phyloP scores from a whole-genome alignment of 768 basidiomycete species.

The Mycena metata region DNA sequence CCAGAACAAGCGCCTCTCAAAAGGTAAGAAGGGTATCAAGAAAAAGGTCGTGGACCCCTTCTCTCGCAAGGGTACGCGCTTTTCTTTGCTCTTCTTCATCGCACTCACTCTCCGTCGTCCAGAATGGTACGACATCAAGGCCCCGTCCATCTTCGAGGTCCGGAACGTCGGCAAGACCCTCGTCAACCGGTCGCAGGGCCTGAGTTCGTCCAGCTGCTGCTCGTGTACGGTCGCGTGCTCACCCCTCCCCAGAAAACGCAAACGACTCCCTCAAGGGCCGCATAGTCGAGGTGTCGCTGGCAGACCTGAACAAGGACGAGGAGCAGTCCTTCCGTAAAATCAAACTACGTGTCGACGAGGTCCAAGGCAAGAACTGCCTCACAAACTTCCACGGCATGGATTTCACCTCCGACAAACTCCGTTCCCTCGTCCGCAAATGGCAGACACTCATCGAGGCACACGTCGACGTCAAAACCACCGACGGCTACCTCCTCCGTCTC shows the following conservation, averaged over 20 bases:
- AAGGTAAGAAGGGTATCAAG: slow-evolving; percentile 99
- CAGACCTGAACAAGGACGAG: slow-evolving; percentile 99
- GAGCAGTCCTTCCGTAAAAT: slow-evolving; percentile 99
- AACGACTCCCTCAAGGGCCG: slow-evolving; percentile 98
- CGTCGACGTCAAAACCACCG: slow-evolving; percentile 98
- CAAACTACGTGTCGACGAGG: slow-evolving; percentile 95
- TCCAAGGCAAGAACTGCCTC: slow-evolving; percentile 98
- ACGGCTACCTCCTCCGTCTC: slow-evolving; percentile 98
- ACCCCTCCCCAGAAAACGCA: slow-evolving; percentile 83
- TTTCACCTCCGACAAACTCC: slow-evolving; percentile 99
- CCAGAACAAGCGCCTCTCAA: slow-evolving; percentile 97
- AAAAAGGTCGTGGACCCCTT: slow-evolving; percentile 99
- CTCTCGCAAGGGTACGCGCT: slow-evolving; percentile 91
- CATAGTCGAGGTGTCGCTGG: slow-evolving; percentile 95
- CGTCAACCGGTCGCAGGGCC: slow-evolving; percentile 96
- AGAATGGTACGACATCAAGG: slow-evolving; percentile 99
- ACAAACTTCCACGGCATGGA: slow-evolving; percentile 99
- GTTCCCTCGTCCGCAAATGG: slow-evolving; percentile 99
- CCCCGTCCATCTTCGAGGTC: slow-evolving; percentile 96
- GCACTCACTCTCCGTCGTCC: slow-evolving; percentile 17
- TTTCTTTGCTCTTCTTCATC: slow-evolving; percentile 5
- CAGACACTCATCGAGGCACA: slow-evolving; percentile 99
- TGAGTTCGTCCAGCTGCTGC: slow-evolving; percentile 77
- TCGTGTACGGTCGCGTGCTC: slow-evolving; percentile 8
- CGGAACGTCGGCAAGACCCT: slow-evolving; percentile 98